These are phyloP conservation scores for Daldinia sp. DNA, from an alignment of 2,329 filamentous ascomycete genomes.

Conservation along the genomic window DNA sequence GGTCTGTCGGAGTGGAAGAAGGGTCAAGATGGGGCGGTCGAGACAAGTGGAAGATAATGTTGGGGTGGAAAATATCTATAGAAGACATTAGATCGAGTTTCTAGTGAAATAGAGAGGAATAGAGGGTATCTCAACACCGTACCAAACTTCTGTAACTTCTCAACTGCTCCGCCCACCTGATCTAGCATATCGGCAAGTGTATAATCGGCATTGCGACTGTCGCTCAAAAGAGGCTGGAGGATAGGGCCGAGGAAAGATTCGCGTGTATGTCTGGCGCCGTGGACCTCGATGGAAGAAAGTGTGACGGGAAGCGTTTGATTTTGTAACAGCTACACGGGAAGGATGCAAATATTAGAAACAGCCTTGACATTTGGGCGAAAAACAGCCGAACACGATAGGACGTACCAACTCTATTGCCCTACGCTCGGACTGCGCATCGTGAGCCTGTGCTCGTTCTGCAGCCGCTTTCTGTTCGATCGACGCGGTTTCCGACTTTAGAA, in stretches of 20 bases:
- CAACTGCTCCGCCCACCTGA: conserved; percentile 45
- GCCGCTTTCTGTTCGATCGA: conserved; percentile 43
- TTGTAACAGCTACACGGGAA: conserved; percentile 73
- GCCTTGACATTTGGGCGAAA: neutral
- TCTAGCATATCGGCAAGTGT: conserved; percentile 80
- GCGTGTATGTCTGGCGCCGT: conserved; percentile 85
- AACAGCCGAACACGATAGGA: neutral
- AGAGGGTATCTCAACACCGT: conserved; percentile 46
- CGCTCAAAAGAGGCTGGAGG: conserved; percentile 78
- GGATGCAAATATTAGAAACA: neutral
- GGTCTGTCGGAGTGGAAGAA: conserved; percentile 75
- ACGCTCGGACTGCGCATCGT: conserved; percentile 64
- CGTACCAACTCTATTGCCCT: conserved; percentile 71
- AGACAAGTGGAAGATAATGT: conserved; percentile 84
- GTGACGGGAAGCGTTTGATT: conserved; percentile 89
- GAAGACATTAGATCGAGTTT: conserved; percentile 38
- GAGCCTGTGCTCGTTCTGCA: conserved; percentile 36
- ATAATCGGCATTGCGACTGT: conserved; percentile 71
- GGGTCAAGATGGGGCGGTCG: conserved; percentile 74
- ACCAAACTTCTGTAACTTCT: conserved; percentile 80
- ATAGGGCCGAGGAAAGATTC: conserved; percentile 82
- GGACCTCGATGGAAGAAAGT: conserved; percentile 83
- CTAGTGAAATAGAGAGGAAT: neutral
- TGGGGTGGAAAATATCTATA: conserved; percentile 81
- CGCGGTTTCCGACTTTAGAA: conserved; percentile 43